phyloP scores from a whole-genome alignment of 1,284 basidiomycete genomes.

The Pseudozyma flocculosa region DNA sequence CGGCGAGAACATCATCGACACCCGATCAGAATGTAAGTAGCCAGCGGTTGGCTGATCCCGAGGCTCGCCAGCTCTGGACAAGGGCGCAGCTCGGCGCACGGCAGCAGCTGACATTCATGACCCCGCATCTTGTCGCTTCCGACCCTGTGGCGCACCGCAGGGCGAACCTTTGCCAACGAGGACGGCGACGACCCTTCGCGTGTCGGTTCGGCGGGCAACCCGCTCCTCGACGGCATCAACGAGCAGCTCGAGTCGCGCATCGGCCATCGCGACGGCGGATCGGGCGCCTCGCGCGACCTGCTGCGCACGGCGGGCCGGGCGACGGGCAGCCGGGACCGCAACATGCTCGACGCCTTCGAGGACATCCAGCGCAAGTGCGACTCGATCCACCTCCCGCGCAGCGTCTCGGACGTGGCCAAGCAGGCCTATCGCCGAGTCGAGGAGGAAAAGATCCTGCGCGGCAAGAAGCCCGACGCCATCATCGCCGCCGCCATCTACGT shows the following conservation, averaged over 20 bases:
- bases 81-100: too few relatives aligned
- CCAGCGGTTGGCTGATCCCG: too few relatives aligned
- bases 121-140: too few relatives aligned
- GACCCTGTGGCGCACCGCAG: slow-evolving; percentile 6
- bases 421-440: slow-evolving; percentile 95
- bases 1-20: slow-evolving; percentile 95
- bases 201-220: slow-evolving; percentile 94
- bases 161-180: slow-evolving; percentile 96
- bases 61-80: too few relatives aligned
- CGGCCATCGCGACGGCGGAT: slow-evolving; percentile 89
- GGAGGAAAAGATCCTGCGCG: slow-evolving; percentile 87
- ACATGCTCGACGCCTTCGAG: slow-evolving; percentile 81
- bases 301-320: slow-evolving; percentile 80
- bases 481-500: slow-evolving; percentile 98
- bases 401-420: slow-evolving; percentile 90
- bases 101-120: too few relatives aligned
- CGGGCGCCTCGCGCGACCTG: slow-evolving; percentile 85
- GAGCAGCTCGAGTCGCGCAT: slow-evolving; percentile 93
- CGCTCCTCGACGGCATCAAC: slow-evolving; percentile 82
- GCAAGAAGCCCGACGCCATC: slow-evolving; percentile 87
- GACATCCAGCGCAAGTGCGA: slow-evolving; percentile 92
- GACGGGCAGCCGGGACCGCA: slow-evolving; percentile 74
- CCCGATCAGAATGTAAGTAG: slow-evolving; percentile 77
- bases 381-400: slow-evolving; percentile 90
- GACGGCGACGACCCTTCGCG: slow-evolving; percentile 95